phyloP scores from a whole-genome alignment of 352 stramenopile genomes.

The Pythium aphanidermatum region DNA sequence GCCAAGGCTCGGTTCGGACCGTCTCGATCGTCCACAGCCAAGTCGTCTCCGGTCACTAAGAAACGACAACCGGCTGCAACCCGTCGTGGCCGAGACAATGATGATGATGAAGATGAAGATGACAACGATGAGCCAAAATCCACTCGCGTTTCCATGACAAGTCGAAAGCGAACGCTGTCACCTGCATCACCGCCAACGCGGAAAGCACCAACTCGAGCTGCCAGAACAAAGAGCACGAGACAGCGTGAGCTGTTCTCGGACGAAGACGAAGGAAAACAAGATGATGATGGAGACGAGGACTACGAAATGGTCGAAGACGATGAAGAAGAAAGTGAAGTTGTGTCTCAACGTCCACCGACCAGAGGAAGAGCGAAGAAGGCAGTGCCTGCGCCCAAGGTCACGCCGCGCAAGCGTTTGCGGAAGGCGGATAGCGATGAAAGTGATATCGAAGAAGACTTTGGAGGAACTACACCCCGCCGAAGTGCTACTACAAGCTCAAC shows the following conservation, averaged over 20 bases:
- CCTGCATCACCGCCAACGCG: conserved; percentile 10
- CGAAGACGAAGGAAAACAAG: conserved; percentile 34
- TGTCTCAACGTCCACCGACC: conserved; percentile 12
- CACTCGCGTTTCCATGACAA: conserved; percentile 1
- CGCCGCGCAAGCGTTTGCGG: conserved; percentile 12
- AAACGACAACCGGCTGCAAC: conserved; percentile 4
- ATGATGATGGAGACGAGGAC: conserved; percentile 61
- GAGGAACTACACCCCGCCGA: background rate
- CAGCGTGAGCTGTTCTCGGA: conserved; percentile 31
- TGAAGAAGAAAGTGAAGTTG: conserved; percentile 37
- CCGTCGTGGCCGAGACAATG: background rate
- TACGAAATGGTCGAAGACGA: conserved; percentile 42
- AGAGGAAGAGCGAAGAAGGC: conserved; percentile 7
- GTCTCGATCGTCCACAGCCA: background rate
- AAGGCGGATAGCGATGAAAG: conserved; percentile 11
- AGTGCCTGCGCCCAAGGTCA: conserved; percentile 5
- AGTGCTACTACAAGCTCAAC: conserved; percentile 8
- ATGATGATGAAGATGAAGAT: conserved; percentile 18
- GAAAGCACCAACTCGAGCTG: conserved; percentile 26
- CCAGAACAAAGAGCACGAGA: conserved; percentile 16
- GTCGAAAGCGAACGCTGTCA: conserved; percentile 7
- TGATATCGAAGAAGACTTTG: conserved; percentile 7
- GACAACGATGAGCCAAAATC: conserved; percentile 2
- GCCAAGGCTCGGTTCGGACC: conserved; percentile 18
- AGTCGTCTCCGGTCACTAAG: background rate